Percentiles rank a stretch among this genome's conserved stretches.
phyloP scores from a whole-genome alignment of 805 yeast genomes.

The Pichia insulana region DNA sequence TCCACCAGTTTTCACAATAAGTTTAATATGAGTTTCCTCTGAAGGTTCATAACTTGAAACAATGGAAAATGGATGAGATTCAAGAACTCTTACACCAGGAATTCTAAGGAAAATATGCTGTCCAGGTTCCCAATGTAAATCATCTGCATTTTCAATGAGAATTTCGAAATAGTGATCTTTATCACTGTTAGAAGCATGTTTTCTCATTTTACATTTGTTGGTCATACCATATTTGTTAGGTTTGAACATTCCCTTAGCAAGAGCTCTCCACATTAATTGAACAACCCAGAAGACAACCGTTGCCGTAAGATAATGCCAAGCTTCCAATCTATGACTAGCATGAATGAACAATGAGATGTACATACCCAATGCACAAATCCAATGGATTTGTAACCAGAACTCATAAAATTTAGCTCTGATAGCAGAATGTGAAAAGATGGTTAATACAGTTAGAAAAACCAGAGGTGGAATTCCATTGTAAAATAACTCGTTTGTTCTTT shows the following conservation, averaged over 20 bases:
- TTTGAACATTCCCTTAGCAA: slow-evolving; percentile 37
- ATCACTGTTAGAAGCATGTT: slow-evolving; percentile 29
- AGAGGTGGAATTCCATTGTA: slow-evolving; percentile 42
- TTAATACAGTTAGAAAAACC: slow-evolving; percentile 35
- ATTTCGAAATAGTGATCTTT: slow-evolving; percentile 30
- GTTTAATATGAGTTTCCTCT: slow-evolving; percentile 27
- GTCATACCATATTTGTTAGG: slow-evolving; percentile 34
- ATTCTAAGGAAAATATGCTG: slow-evolving; percentile 47
- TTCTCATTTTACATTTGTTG: slow-evolving; percentile 13
- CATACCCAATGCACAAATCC: slow-evolving; percentile 44
- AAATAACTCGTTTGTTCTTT: slow-evolving; percentile 19
- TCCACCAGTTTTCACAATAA: slow-evolving; percentile 36
- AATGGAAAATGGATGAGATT: slow-evolving; percentile 51
- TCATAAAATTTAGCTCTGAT: slow-evolving; percentile 38
- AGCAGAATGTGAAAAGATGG: slow-evolving; percentile 33
- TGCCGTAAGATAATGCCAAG: slow-evolving; percentile 39
- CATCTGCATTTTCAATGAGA: slow-evolving; percentile 24
- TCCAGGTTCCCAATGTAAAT: slow-evolving; percentile 42
- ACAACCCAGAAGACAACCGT: slow-evolving; percentile 43
- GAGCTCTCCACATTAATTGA: slow-evolving; percentile 39
- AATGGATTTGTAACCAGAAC: slow-evolving; percentile 43
- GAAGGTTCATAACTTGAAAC: slow-evolving; percentile 25
- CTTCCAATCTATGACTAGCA: slow-evolving; percentile 26
- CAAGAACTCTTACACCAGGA: slow-evolving; percentile 34
- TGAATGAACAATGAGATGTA: slow-evolving; percentile 41